Percentiles rank a stretch among this genome's conserved stretches.
These are phyloP conservation scores for Trichophyton simii DNA, from an alignment of 2,329 filamentous ascomycete species.

Conservation along the genomic window DNA sequence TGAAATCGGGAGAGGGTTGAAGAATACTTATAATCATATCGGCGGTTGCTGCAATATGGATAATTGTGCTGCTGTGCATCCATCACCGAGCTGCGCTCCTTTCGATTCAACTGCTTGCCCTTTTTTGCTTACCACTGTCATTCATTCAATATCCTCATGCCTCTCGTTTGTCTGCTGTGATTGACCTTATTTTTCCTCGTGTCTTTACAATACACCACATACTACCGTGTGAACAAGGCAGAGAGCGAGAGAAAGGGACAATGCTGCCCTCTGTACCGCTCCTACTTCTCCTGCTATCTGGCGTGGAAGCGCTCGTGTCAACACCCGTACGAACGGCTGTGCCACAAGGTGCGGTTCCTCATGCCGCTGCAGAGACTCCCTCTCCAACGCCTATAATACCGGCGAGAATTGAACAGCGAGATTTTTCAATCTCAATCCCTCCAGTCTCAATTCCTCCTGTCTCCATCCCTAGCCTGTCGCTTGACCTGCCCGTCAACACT, in stretches of 20 bases:
- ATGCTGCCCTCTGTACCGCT: background rate
- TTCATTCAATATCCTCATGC: background rate
- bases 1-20: background rate
- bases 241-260: background rate
- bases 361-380: background rate
- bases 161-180: background rate
- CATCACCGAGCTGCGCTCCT: background rate
- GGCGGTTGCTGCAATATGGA: background rate
- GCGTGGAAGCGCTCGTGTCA: background rate
- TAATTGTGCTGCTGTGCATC: background rate
- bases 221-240: background rate
- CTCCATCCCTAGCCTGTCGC: conserved; percentile 5
- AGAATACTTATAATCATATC: background rate
- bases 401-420: background rate
- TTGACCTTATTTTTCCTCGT: background rate
- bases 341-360: background rate
- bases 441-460: conserved; percentile 2
- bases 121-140: background rate
- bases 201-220: background rate
- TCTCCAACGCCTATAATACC: background rate
- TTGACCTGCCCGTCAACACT: background rate
- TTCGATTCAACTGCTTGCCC: background rate
- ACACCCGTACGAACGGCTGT: background rate
- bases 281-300: background rate
- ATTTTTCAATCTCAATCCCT: conserved; percentile 3